Percentiles rank a stretch among this genome's conserved stretches.
Evolutionary conservation across 805 yeast genomes (phyloP).

Genomic region (Pichia eremophila): DNA sequence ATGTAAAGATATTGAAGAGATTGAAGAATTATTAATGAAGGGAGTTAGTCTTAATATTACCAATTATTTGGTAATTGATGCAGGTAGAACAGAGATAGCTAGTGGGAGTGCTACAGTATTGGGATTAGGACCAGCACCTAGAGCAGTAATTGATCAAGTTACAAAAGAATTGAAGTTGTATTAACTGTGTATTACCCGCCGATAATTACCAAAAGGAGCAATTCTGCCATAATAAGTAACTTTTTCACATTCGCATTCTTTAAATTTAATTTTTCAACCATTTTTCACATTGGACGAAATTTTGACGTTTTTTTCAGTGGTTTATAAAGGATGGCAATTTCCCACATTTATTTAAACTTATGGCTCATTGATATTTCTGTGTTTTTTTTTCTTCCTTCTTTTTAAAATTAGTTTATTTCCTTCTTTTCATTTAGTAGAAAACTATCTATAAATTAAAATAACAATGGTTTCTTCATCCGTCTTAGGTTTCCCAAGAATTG

Average conservation of each 20-base stretch:
- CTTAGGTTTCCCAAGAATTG: slow-evolving; percentile 99
- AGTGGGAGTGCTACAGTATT: slow-evolving; percentile 93
- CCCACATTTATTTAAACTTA: no score
- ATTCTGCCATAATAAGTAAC: no score
- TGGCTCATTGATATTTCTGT: no score
- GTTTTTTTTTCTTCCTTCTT: no score
- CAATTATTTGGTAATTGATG: slow-evolving; percentile 81
- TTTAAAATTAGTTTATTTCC: no score
- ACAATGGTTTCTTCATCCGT: slow-evolving; percentile 93
- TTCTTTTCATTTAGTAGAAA: not conserved
- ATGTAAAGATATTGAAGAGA: slow-evolving; percentile 54
- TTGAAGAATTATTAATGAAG: slow-evolving; percentile 69
- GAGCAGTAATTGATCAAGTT: slow-evolving; percentile 63
- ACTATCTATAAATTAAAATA: slow-evolving; percentile 9
- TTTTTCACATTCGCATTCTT: no score
- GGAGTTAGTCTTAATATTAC: slow-evolving; percentile 76
- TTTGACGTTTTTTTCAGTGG: no score
- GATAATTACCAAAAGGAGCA: no score
- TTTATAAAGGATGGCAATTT: no score
- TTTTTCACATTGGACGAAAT: no score
- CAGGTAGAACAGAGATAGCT: slow-evolving; percentile 95
- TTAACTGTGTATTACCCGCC: slow-evolving; percentile 20
- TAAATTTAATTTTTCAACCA: no score
- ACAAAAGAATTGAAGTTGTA: slow-evolving; percentile 74
- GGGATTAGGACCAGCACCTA: slow-evolving; percentile 98